Conservation (phyloP, 176 grass and related monocot genomes). For the Triticum monococcum region DNA sequence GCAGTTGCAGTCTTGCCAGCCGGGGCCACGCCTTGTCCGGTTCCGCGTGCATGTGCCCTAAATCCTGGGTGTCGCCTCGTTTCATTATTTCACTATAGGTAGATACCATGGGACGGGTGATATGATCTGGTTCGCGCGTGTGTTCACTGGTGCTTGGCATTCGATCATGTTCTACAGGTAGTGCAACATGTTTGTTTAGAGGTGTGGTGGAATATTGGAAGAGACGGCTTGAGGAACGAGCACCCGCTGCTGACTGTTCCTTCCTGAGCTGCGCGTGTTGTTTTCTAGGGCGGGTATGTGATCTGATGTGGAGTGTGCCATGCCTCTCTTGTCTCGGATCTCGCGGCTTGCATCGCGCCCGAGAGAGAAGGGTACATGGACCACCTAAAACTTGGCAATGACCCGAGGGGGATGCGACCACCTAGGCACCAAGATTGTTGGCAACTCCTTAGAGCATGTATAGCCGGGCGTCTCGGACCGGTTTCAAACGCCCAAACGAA, state of each 20-base stretch:
- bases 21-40: background rate
- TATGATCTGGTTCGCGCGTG: no score
- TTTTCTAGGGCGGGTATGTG: no score
- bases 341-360: background rate
- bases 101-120: no score
- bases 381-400: background rate
- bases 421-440: no score
- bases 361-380: no score
- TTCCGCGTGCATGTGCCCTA: background rate
- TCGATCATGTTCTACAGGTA: no score
- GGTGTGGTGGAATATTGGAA: background rate
- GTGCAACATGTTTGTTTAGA: background rate
- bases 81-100: background rate
- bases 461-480: no score
- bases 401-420: background rate
- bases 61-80: conserved; percentile 11
- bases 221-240: background rate
- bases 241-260: background rate
- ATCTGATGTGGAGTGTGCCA: background rate
- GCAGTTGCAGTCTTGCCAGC: no score
- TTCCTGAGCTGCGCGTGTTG: background rate
- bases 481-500: no score
- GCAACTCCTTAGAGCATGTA: no score
- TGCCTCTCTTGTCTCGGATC: background rate
- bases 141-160: no score